Conservation (phyloP, 2,329 filamentous ascomycete species). For the Aspergillus candidus region DNA sequence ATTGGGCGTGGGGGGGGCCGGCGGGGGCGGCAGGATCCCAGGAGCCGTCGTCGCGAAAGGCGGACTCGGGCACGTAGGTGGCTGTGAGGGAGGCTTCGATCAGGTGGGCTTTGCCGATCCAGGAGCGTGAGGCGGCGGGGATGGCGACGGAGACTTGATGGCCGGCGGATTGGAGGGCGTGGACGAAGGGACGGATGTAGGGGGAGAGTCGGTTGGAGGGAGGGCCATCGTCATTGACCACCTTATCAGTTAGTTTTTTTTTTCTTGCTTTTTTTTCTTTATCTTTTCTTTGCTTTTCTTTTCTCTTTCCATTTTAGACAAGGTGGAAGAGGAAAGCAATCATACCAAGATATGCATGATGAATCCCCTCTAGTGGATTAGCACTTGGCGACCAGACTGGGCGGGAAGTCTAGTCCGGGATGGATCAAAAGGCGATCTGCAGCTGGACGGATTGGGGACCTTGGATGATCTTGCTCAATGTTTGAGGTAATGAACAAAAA, state of each 20-base stretch:
- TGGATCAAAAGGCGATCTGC: too few relatives aligned
- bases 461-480: not conserved
- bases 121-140: conserved; percentile 79
- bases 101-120: conserved; percentile 95
- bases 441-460: not conserved
- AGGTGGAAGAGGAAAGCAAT: conserved; percentile 8
- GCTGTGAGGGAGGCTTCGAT: conserved; percentile 79
- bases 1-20: conserved; percentile 53
- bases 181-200: conserved; percentile 66
- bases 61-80: conserved; percentile 63
- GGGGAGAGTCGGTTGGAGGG: conserved; percentile 66
- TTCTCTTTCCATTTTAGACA: conserved; percentile 2
- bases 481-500: not conserved
- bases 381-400: conserved; percentile 4
- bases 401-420: too few relatives aligned
- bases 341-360: conserved; percentile 45
- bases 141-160: conserved; percentile 83
- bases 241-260: conserved; percentile 16
- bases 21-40: conserved; percentile 35
- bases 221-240: conserved; percentile 67
- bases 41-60: conserved; percentile 49
- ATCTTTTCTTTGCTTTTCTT: conserved; percentile 3
- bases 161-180: conserved; percentile 62
- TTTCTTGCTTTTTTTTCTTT: conserved; percentile 1
- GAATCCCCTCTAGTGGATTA: conserved; percentile 4